Percentiles rank a stretch among this genome's conserved stretches.
Conservation (phyloP, 2,329 filamentous ascomycete species). For the Phialophora tarda region DNA sequence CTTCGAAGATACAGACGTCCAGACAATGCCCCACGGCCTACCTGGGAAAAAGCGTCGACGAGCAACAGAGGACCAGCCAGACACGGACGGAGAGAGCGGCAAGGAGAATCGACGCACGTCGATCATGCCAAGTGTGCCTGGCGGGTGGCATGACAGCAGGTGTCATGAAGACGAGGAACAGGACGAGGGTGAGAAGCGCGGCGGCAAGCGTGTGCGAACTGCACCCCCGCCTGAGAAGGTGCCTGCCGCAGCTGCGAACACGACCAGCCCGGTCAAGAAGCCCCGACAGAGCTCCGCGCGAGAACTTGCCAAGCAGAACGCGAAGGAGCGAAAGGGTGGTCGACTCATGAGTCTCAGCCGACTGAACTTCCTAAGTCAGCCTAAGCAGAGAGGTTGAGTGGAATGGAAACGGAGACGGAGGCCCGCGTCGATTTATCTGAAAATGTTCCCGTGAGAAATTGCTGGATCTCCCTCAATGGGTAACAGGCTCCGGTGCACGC, state of each 20-base stretch:
- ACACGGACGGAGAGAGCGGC: constrained; percentile 22
- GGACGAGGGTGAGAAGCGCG: constrained; percentile 39
- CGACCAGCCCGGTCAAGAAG: constrained; percentile 24
- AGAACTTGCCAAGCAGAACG: constrained; percentile 36
- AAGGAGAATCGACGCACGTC: constrained; percentile 38
- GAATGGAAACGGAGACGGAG: neutral
- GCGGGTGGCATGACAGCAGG: constrained; percentile 35
- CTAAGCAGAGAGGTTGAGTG: constrained; percentile 46
- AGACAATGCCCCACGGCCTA: constrained; percentile 40
- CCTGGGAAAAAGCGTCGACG: constrained; percentile 45
- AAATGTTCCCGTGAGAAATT: neutral
- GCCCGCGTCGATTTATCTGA: neutral
- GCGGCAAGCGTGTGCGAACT: constrained; percentile 32
- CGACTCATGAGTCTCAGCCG: constrained; percentile 51
- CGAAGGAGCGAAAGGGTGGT: constrained; percentile 36
- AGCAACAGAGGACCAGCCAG: constrained; percentile 37
- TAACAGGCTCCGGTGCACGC: neutral
- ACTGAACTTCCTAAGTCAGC: constrained; percentile 55
- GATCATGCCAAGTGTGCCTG: constrained; percentile 35
- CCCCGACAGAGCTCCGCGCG: constrained; percentile 34
- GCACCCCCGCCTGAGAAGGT: constrained; percentile 31
- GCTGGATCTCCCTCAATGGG: neutral
- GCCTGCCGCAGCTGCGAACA: constrained; percentile 2
- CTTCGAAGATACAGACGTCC: constrained; percentile 38
- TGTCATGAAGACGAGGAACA: constrained; percentile 24